Conservation (phyloP, 768 basidiomycete species). For the Daedaleopsis nitida region DNA sequence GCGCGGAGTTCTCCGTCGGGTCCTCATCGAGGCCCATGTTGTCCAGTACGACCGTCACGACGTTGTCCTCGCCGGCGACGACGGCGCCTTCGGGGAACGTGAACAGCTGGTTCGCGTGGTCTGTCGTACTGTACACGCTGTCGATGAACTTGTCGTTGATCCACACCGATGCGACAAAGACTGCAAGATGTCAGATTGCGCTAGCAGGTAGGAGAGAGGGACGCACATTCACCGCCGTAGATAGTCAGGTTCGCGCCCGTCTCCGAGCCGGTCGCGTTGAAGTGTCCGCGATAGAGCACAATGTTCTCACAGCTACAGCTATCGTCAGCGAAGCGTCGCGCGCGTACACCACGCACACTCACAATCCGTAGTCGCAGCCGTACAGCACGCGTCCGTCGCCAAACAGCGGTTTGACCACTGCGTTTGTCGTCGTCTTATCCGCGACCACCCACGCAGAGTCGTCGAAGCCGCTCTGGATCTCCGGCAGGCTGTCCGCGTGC, state of each 20-base stretch:
- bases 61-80: slow-evolving; percentile 57
- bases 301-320: slow-evolving; percentile 72
- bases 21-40: slow-evolving; percentile 79
- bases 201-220: neutral
- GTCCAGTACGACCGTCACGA: slow-evolving; percentile 79
- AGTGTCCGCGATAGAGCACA: slow-evolving; percentile 84
- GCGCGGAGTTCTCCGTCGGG: slow-evolving; percentile 59
- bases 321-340: slow-evolving; percentile 3
- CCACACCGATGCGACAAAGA: slow-evolving; percentile 85
- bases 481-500: slow-evolving; percentile 75
- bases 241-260: slow-evolving; percentile 73
- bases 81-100: slow-evolving; percentile 60
- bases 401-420: slow-evolving; percentile 66
- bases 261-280: slow-evolving; percentile 59
- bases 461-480: slow-evolving; percentile 59
- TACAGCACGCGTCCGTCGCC: slow-evolving; percentile 80
- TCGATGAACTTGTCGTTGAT: slow-evolving; percentile 70
- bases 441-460: slow-evolving; percentile 68
- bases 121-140: slow-evolving; percentile 59
- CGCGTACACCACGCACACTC: slow-evolving; percentile 28
- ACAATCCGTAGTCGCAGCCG: slow-evolving; percentile 87
- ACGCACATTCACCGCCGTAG: slow-evolving; percentile 74
- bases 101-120: slow-evolving; percentile 69
- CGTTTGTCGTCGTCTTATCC: slow-evolving; percentile 73
- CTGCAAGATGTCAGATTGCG: slow-evolving; percentile 33